A percentile compares a stretch with the other conserved stretches of the same genome.
These are phyloP conservation scores for Trichoderma sp. DNA, from an alignment of 2,329 filamentous ascomycete species.

Conservation along the genomic window DNA sequence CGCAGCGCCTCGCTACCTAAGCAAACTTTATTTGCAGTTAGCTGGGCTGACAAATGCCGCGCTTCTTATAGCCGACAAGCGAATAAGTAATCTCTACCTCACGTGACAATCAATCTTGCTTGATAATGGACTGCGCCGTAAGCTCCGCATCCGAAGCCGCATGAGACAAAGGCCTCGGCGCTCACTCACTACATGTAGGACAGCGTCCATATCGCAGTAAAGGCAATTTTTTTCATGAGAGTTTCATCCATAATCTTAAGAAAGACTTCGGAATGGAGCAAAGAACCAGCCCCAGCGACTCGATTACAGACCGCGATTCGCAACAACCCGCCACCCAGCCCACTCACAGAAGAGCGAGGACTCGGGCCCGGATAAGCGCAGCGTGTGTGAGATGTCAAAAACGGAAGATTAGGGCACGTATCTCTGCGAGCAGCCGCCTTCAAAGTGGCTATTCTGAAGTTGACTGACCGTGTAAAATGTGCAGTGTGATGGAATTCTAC, in stretches of 20 bases:
- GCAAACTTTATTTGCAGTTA: background rate
- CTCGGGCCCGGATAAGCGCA: conserved; percentile 19
- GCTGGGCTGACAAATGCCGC: conserved; percentile 14
- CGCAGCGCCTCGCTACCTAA: background rate
- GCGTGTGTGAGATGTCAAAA: conserved; percentile 21
- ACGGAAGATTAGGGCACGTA: conserved; percentile 21
- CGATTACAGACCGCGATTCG: conserved; percentile 7
- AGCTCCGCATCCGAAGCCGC: conserved; percentile 9
- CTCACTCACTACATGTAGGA: background rate
- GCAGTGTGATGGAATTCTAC: conserved; percentile 20
- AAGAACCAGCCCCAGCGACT: conserved; percentile 10
- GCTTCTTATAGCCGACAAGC: background rate
- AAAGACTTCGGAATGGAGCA: conserved; percentile 1
- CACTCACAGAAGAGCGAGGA: conserved; percentile 7
- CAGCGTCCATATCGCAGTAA: background rate
- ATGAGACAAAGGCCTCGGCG: background rate
- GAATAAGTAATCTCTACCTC: background rate
- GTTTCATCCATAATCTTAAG: background rate
- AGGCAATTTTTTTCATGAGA: background rate
- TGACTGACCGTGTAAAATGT: background rate
- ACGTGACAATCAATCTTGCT: conserved; percentile 9
- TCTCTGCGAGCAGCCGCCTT: background rate
- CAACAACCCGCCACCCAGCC: background rate
- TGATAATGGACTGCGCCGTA: conserved; percentile 4
- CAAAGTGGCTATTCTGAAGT: background rate